These are phyloP conservation scores for Debaryomycetaceae sp. DNA, from an alignment of 1,139 yeast species.

Conservation along the genomic window DNA sequence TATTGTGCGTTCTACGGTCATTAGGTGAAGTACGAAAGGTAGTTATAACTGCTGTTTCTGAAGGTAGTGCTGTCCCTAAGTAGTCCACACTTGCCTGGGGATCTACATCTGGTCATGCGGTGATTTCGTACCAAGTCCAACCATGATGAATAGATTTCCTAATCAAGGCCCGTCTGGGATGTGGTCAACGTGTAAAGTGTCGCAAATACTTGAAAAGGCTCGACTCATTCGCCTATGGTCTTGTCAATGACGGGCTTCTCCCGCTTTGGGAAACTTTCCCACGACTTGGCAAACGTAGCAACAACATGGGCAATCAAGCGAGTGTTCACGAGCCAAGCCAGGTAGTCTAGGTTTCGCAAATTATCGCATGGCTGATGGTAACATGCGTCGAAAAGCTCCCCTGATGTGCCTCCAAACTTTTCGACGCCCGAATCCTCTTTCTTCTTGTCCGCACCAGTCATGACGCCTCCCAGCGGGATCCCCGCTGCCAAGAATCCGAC, in stretches of 20 bases:
- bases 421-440: constrained; percentile 49
- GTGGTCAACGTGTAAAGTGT: too few relatives aligned
- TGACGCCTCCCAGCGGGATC: constrained; percentile 93
- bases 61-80: too few relatives aligned
- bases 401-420: constrained; percentile 56
- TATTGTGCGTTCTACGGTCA: too few relatives aligned
- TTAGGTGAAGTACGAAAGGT: too few relatives aligned
- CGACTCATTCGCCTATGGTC: constrained; percentile 3
- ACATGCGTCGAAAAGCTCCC: constrained; percentile 71
- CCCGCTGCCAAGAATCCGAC: constrained; percentile 84
- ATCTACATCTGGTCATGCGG: too few relatives aligned
- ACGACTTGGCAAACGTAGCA: constrained; percentile 66
- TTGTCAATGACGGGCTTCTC: too few relatives aligned
- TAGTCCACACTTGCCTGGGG: too few relatives aligned
- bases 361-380: constrained; percentile 85
- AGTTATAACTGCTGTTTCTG: too few relatives aligned
- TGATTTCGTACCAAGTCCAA: too few relatives aligned
- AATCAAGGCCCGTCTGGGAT: too few relatives aligned
- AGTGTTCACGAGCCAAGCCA: constrained; percentile 78
- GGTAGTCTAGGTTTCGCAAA: constrained; percentile 64
- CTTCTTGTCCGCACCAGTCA: constrained; percentile 85
- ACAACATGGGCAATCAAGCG: constrained; percentile 85
- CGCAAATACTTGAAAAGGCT: constrained; percentile 7
- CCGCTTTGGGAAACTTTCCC: constrained; percentile 59
- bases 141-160: too few relatives aligned